These are phyloP conservation scores for Claviceps sp. DNA, from an alignment of 2,329 filamentous ascomycete genomes.

Conservation along the genomic window DNA sequence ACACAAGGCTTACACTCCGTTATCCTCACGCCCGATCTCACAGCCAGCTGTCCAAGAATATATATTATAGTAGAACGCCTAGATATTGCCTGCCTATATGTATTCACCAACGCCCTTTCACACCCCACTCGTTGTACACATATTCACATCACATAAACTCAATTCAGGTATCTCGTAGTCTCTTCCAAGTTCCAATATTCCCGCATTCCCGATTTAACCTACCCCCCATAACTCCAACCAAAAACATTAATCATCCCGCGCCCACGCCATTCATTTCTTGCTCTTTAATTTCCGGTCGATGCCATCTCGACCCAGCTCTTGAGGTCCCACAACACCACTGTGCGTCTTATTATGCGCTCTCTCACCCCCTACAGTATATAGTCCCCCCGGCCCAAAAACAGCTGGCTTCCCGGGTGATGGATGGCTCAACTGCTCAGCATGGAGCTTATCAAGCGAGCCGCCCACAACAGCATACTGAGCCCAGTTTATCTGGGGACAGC, in stretches of 20 bases:
- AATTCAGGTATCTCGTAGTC: no score
- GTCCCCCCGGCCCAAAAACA: constrained; percentile 27
- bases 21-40: no score
- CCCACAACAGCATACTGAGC: constrained; percentile 85
- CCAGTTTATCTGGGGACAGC: constrained; percentile 89
- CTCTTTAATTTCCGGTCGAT: constrained; percentile 25
- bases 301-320: constrained; percentile 38
- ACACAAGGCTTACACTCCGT: no score
- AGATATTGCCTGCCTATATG: no score
- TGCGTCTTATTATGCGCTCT: constrained; percentile 29
- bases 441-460: constrained; percentile 63
- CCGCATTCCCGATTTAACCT: no score
- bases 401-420: constrained; percentile 46
- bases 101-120: no score
- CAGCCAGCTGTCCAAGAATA: no score
- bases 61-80: no score
- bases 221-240: no score
- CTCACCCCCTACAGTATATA: constrained; percentile 36
- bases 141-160: no score
- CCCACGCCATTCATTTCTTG: constrained; percentile 13
- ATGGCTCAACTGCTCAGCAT: constrained; percentile 60
- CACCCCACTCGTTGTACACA: no score
- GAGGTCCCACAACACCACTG: constrained; percentile 42
- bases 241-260: not conserved
- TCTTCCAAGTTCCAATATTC: no score